Evolutionary conservation across 208 protist species (phyloP).

Genomic region (Wallacemonas sp.): DNA sequence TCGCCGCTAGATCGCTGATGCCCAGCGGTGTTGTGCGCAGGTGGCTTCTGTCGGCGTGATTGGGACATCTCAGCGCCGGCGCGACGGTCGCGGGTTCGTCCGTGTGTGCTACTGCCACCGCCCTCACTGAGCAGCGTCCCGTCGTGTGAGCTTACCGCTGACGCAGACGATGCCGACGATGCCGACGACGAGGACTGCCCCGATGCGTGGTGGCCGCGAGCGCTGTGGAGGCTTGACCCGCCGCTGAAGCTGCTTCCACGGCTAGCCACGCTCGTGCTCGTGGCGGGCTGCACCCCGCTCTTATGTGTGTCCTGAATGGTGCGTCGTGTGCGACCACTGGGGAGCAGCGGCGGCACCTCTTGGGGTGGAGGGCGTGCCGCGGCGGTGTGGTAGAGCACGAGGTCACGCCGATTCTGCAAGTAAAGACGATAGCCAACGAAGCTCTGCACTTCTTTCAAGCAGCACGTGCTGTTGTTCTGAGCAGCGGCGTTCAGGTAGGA

Average conservation of each 20-base stretch:
- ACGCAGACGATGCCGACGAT: not conserved
- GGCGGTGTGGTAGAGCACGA: slow-evolving; percentile 10
- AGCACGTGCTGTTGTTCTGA: slow-evolving; percentile 21
- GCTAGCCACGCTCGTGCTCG: not conserved
- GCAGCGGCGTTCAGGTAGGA: slow-evolving; percentile 41
- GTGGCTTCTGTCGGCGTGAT: too few species aligned
- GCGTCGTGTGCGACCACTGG: not conserved
- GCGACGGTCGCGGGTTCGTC: too few species aligned
- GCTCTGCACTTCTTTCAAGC: slow-evolving; percentile 50
- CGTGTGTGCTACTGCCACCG: not conserved
- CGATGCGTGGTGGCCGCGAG: not conserved
- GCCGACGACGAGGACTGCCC: not conserved
- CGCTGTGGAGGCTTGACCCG: not conserved
- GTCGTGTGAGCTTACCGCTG: too few species aligned
- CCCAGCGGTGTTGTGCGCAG: too few species aligned
- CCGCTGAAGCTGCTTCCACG: not conserved
- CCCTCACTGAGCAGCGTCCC: too few species aligned
- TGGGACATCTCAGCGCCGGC: too few species aligned
- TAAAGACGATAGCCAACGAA: slow-evolving; percentile 49
- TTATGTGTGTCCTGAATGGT: not conserved
- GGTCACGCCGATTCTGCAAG: slow-evolving; percentile 22
- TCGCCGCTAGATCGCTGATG: too few species aligned
- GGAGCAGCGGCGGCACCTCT: too few species aligned
- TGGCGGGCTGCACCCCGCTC: too few species aligned
- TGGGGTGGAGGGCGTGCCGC: not conserved